Conservation (phyloP, 768 basidiomycete genomes). For the Tricholoma terreum region DNA sequence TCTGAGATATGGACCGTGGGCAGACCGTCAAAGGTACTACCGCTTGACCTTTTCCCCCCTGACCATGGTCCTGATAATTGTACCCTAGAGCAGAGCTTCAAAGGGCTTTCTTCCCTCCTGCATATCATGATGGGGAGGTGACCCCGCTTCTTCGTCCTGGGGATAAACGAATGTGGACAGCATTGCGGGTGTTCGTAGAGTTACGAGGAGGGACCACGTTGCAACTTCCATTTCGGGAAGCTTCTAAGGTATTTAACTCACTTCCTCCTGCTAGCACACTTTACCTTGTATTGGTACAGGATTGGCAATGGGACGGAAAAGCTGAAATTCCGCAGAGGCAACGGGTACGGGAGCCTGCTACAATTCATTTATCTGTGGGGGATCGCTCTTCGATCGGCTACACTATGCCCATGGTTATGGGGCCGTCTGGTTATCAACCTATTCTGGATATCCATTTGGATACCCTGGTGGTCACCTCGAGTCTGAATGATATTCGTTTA, state of each 20-base stretch:
- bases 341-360: constrained; percentile 61
- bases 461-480: constrained; percentile 72
- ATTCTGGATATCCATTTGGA: constrained; percentile 81
- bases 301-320: constrained; percentile 90
- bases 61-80: constrained; percentile 1
- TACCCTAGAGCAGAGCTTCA: constrained; percentile 67
- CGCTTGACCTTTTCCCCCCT: not conserved
- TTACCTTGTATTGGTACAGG: constrained; percentile 37
- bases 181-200: constrained; percentile 77
- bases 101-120: constrained; percentile 76
- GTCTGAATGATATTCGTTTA: constrained; percentile 83
- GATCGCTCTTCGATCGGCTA: constrained; percentile 86
- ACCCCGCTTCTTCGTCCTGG: constrained; percentile 66
- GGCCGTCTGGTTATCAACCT: constrained; percentile 72
- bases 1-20: constrained; percentile 92
- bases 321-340: constrained; percentile 44
- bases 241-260: constrained; percentile 63
- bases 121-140: constrained; percentile 60
- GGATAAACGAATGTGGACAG: constrained; percentile 80
- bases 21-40: constrained; percentile 82
- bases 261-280: not conserved
- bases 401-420: constrained; percentile 76
- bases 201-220: constrained; percentile 74
- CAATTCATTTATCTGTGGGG: constrained; percentile 70
- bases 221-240: constrained; percentile 87